Evolutionary conservation across 2,329 filamentous ascomycete species (phyloP).

Genomic region (Penicillium sp.): DNA sequence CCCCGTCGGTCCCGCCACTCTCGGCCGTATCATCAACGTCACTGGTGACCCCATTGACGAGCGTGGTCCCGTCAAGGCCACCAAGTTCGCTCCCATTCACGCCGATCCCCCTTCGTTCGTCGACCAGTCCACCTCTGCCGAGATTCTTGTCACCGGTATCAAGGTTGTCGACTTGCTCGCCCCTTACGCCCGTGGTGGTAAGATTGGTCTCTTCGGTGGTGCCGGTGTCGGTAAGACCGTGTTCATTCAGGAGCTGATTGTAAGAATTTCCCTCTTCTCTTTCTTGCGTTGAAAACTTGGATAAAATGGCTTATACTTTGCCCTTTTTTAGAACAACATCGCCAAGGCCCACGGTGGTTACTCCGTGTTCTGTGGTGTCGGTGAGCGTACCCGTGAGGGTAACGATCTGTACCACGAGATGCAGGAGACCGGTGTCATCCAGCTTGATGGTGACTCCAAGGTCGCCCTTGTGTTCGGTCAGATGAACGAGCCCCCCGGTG

Average conservation of each 20-base stretch:
- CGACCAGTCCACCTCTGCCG: constrained; percentile 93
- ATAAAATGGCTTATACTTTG: background rate
- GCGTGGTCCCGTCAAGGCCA: constrained; percentile 94
- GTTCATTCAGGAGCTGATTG: constrained; percentile 99
- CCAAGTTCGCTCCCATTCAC: constrained; percentile 88
- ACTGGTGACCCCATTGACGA: constrained; percentile 99
- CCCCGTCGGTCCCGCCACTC: constrained; percentile 86
- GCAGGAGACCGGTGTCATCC: constrained; percentile 99
- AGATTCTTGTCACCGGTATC: constrained; percentile 98
- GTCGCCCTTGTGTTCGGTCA: constrained; percentile 99
- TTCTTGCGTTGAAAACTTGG: too few species aligned
- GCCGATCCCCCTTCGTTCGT: constrained; percentile 87
- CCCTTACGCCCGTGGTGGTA: constrained; percentile 99
- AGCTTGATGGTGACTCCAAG: constrained; percentile 99
- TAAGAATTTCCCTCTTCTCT: constrained; percentile 43
- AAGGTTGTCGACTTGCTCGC: constrained; percentile 99
- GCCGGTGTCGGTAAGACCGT: constrained; percentile 99
- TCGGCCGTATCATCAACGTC: constrained; percentile 99
- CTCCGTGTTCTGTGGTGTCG: constrained; percentile 99
- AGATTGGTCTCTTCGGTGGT: constrained; percentile 99
- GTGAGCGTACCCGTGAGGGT: constrained; percentile 99
- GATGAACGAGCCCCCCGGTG: constrained; percentile 99
- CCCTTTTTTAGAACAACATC: constrained; percentile 82
- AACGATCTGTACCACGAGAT: constrained; percentile 99
- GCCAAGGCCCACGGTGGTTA: constrained; percentile 99